phyloP scores from a whole-genome alignment of 768 basidiomycete genomes.

The Hydnomerulius pinastri region DNA sequence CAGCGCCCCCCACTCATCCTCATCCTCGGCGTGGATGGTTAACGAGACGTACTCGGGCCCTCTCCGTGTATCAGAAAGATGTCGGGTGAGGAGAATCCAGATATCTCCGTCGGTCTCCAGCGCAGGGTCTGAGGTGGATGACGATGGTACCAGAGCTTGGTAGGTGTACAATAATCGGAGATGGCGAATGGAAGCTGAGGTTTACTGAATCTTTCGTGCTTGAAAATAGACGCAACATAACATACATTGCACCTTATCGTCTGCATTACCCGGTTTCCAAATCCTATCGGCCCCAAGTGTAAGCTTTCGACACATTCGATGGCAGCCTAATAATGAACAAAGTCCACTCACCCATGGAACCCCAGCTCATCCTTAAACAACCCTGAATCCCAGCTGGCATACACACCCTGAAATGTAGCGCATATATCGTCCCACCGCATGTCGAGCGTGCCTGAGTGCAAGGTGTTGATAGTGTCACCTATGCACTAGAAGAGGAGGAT shows the following conservation, averaged over 20 bases:
- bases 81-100: constrained; percentile 82
- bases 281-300: constrained; percentile 18
- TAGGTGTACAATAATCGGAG: constrained; percentile 42
- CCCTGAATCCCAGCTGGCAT: constrained; percentile 84
- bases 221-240: constrained; percentile 19
- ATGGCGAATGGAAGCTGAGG: constrained; percentile 41
- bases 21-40: constrained; percentile 42
- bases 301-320: background rate
- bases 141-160: background rate
- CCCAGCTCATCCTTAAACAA: constrained; percentile 49
- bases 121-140: background rate
- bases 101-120: constrained; percentile 47
- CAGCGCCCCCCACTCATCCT: constrained; percentile 29
- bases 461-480: background rate
- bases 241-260: constrained; percentile 33
- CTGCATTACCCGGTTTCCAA: constrained; percentile 48
- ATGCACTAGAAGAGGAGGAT: background rate
- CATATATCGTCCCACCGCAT: constrained; percentile 82
- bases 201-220: background rate
- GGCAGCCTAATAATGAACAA: background rate
- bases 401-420: constrained; percentile 74
- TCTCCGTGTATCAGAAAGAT: constrained; percentile 60
- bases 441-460: constrained; percentile 43
- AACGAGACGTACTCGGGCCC: constrained; percentile 71
- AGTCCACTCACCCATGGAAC: constrained; percentile 66